Base-by-base conservation (phyloP, 2,329 filamentous ascomycete species). In the Alternaria sp. region DNA sequence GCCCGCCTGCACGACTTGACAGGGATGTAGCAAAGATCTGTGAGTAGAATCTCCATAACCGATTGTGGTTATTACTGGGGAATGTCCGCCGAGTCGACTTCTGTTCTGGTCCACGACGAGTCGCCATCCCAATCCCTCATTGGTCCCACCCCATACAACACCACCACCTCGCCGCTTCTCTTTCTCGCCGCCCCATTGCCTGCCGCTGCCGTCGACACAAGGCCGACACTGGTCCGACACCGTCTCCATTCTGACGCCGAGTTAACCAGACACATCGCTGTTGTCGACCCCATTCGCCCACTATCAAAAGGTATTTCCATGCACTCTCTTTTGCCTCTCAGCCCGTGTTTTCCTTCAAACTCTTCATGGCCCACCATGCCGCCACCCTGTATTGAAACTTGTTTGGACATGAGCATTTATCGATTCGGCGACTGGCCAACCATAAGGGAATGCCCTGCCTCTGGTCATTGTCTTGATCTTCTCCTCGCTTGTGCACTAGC, bases 51-150 rank as follows among this genome's bases (percentile, higher is more conserved):
- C 69, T 65, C 66, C 66, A 75, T 69, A 70, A 70, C 70, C 74
- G 76, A 78, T 75, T 74, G 72, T 75, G 70, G 75, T 79, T 79
- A 79, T 78, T 79, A 79, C 75, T 76, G 68, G 76, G 75, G 68
- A 71, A 67, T 75, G 72, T 78, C 77, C 77, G 74, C 74, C 74
- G 70, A 74, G 72, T 73, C 69, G 67, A 63, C 50, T 57, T 60
- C 70, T 72, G 63, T 66, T 69, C 68, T 75, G 67, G 66, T 65
- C 69, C 73, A 69, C 67, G 73, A 72, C 74, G 67, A 72, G 62
- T 73, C 71, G 72, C 73, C 66, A 71, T 67, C 70, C 73, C 68
- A 70, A 65, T 63, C 70, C 66, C 65, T 72, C 69, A 73, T 73
- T 71, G 68, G 70, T 65, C 68, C 68, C 68, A 64, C 66, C 57